phyloP scores from a whole-genome alignment of 192 early-diverging fungal genomes.

The Backusella westeae region DNA sequence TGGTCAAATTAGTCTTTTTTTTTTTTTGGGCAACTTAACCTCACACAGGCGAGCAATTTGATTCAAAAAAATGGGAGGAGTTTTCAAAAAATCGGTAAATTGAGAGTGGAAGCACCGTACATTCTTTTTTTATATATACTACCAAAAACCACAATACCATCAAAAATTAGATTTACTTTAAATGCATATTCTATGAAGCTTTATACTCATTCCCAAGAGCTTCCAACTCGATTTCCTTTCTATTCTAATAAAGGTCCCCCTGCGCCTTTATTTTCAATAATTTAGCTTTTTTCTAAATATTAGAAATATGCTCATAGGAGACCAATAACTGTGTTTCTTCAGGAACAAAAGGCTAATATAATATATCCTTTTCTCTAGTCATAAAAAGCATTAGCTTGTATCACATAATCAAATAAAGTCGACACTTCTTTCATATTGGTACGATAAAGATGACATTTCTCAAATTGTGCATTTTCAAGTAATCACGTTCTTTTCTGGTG shows the following conservation, averaged over 20 bases:
- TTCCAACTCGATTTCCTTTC: background rate
- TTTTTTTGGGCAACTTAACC: no score
- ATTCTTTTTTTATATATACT: no score
- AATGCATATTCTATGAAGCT: no score
- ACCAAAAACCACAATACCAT: no score
- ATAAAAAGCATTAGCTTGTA: background rate
- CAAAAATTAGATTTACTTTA: no score
- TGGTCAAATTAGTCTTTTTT: no score
- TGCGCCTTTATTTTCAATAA: background rate
- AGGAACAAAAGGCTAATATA: background rate
- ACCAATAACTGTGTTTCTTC: background rate
- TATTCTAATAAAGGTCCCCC: background rate
- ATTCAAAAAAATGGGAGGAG: no score
- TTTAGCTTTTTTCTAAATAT: background rate
- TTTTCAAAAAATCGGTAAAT: no score
- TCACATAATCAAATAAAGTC: background rate
- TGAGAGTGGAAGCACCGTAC: no score
- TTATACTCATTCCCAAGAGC: no score
- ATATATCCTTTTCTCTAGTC: no score
- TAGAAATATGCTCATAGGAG: background rate
- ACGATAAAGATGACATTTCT: background rate
- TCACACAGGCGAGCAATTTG: no score
- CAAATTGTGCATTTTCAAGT: background rate
- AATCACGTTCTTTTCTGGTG: background rate
- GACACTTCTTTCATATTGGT: background rate